These are phyloP conservation scores for Dictyostelium intermedium DNA, from an alignment of 78 protist genomes.

Conservation along the genomic window DNA sequence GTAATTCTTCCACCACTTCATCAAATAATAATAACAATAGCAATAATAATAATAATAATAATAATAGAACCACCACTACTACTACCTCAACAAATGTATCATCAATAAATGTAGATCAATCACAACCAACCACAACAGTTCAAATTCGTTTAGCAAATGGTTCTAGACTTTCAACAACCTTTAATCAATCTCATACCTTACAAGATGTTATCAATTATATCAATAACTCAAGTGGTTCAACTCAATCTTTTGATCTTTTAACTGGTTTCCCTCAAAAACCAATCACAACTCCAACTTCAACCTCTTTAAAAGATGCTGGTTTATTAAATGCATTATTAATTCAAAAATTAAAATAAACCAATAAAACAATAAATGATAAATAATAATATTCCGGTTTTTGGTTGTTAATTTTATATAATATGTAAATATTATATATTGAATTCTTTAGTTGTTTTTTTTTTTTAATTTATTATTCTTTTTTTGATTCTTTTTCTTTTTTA, in stretches of 20 bases:
- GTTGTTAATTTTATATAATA: neutral
- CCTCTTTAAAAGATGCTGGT: slow-evolving; percentile 48
- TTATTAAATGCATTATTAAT: slow-evolving; percentile 24
- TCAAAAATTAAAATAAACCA: slow-evolving; percentile 48
- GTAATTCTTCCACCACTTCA: slow-evolving; percentile 14
- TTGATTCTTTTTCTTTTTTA: neutral
- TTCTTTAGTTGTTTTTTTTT: neutral
- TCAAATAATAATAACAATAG: neutral
- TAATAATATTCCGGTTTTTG: neutral
- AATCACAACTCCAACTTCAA: neutral
- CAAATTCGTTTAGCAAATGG: slow-evolving; percentile 80
- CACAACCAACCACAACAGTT: slow-evolving; percentile 47
- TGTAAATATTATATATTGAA: neutral
- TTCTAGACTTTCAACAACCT: slow-evolving; percentile 20
- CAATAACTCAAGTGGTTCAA: slow-evolving; percentile 1
- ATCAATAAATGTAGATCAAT: slow-evolving; percentile 15
- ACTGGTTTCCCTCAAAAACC: slow-evolving; percentile 75
- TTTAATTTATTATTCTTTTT: neutral
- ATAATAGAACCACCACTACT: neutral
- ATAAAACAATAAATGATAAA: neutral
- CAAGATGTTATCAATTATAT: slow-evolving; percentile 38
- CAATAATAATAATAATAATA: neutral
- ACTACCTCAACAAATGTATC: neutral
- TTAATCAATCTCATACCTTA: slow-evolving; percentile 56
- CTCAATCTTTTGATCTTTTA: slow-evolving; percentile 16